Evolutionary conservation across 768 basidiomycete species (phyloP).

Genomic region (Lactarius sp.): DNA sequence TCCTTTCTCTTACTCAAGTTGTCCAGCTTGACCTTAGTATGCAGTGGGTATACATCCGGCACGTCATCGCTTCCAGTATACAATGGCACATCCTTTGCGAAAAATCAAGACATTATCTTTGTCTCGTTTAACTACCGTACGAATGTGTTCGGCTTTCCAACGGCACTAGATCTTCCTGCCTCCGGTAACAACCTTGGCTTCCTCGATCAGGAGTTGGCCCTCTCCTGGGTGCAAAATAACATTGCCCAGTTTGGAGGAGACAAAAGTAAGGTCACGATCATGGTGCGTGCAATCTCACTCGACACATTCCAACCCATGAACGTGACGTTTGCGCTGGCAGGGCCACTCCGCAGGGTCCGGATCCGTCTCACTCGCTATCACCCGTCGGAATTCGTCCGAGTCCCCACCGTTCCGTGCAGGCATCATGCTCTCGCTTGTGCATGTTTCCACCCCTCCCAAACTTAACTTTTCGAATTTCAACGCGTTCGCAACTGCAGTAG

Average conservation of each 20-base stretch:
- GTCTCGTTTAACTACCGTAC: conserved; percentile 21
- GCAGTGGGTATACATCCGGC: conserved; percentile 6
- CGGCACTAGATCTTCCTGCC: background rate
- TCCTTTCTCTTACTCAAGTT: background rate
- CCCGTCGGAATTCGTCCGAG: no score
- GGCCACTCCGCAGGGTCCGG: conserved; percentile 12
- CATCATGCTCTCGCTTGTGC: no score
- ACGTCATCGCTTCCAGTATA: conserved; percentile 6
- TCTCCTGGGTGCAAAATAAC: conserved; percentile 55
- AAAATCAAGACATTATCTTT: conserved; percentile 15
- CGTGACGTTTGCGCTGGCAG: background rate
- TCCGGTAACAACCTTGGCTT: conserved; percentile 8
- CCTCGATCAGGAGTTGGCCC: conserved; percentile 31
- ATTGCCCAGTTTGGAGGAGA: conserved; percentile 35
- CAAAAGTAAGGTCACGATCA: conserved; percentile 38
- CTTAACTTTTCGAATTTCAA: no score
- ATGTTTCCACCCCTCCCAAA: no score
- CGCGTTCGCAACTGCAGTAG: no score
- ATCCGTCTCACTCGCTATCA: background rate
- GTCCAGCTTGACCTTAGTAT: background rate
- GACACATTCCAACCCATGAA: background rate
- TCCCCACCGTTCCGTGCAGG: no score
- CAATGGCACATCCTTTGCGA: conserved; percentile 17
- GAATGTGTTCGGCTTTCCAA: conserved; percentile 20
- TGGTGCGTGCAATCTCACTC: conserved; percentile 24